phyloP scores from a whole-genome alignment of 176 grass and related monocot species.

The Lolium rigidum region DNA sequence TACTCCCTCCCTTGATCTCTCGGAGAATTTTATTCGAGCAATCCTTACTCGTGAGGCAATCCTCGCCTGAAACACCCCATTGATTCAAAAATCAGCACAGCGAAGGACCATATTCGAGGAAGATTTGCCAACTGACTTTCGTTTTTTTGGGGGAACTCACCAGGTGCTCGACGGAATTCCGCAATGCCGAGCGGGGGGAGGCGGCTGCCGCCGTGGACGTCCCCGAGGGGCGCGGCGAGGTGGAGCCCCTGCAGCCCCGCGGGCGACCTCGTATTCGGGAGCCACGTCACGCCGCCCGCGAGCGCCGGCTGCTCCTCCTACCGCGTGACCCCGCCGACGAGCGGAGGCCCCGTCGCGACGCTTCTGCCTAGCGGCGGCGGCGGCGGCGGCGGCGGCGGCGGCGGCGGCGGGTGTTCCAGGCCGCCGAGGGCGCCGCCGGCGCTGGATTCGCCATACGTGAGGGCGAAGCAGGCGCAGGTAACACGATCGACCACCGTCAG shows the following conservation, averaged over 20 bases:
- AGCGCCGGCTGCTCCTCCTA: neutral
- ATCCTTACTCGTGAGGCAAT: neutral
- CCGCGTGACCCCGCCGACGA: slow-evolving; percentile 32
- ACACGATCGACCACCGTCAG: neutral
- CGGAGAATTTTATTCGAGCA: neutral
- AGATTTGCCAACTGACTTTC: neutral
- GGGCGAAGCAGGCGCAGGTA: slow-evolving; percentile 71
- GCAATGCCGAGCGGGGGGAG: slow-evolving; percentile 51
- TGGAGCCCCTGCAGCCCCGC: slow-evolving; percentile 29
- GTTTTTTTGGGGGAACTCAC: neutral
- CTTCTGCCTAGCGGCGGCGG: neutral
- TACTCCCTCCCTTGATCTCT: neutral
- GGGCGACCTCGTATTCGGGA: neutral
- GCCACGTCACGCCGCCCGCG: slow-evolving; percentile 16
- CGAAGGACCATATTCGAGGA: neutral
- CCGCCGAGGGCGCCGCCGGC: slow-evolving; percentile 46
- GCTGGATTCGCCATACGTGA: slow-evolving; percentile 54
- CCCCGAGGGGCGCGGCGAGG: slow-evolving; percentile 42
- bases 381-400: neutral
- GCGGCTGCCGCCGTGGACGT: slow-evolving; percentile 58
- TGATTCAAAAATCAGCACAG: neutral
- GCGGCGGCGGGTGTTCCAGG: neutral
- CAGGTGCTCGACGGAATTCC: slow-evolving; percentile 47
- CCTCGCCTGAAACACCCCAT: neutral
- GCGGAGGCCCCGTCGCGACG: slow-evolving; percentile 17